Evolutionary conservation across 1,139 yeast species (phyloP), one percentile per base, ranked within the genome.

Genomic region (Suhomyces wounanorum): DNA sequence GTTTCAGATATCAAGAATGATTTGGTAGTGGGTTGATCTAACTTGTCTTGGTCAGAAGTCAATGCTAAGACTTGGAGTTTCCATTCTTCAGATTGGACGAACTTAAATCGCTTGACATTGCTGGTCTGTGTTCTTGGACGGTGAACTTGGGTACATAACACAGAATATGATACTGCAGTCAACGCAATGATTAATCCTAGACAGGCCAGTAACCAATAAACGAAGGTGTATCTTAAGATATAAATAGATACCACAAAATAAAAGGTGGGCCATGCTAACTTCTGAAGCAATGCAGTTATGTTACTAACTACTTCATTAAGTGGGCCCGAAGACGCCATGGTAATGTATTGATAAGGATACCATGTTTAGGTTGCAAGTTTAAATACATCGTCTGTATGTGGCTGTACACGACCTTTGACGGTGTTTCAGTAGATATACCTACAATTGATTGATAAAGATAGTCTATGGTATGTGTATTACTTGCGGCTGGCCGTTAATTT

Each of bases 1-100:
- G 83, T 75, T 44, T 76, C 78, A 2, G 86, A 82, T 13, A 86
- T 72, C 3, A 79, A 62, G 53, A 79, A 77, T 21, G 85, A 81
- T 28, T 79, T 76, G 45, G 79, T 73, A 2, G 81, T 65, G 0
- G 80, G 74, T 13, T 47, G 45, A 16, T 47, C 51, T 43, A 51
- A 44, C 11, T 40, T 40, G 3, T 30, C 30, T n/a, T 44, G 38
- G 14, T 52, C 50, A 1, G 52, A 33, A 18, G 17, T 30, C 21
- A 59, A 43, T 7, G 46, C 38, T 21, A 43, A 38, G 7, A 49
- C 44, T 25, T 50, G 53, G 13, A 47, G 44, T 31, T 43, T 45
- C 55, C 60, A 53, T 14, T 51, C 42, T 0, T 52, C 49, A 6
- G 44, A 23, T 26, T 47, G 45, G 13, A 53, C 46, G 26, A 57